These are phyloP conservation scores for Byssochlamys sp. DNA, from an alignment of 2,329 filamentous ascomycete genomes.

Conservation along the genomic window DNA sequence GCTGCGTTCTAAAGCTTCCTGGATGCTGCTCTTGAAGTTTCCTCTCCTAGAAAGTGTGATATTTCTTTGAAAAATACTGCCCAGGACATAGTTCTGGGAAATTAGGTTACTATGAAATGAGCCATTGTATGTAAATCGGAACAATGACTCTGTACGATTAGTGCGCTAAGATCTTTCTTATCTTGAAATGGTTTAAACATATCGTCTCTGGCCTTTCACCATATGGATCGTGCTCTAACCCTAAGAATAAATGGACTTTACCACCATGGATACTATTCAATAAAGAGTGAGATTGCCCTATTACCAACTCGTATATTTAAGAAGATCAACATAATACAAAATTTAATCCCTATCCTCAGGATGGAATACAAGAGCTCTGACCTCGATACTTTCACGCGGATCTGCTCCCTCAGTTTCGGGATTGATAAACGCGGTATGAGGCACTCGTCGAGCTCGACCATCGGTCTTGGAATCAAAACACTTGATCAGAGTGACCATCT, in stretches of 20 bases:
- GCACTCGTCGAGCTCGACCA: slow-evolving; percentile 44
- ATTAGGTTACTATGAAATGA: too few relatives aligned
- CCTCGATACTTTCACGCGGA: slow-evolving; percentile 47
- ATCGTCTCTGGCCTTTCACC: too few relatives aligned
- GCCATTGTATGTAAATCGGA: too few relatives aligned
- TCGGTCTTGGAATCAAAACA: slow-evolving; percentile 52
- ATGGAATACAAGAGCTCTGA: slow-evolving; percentile 47
- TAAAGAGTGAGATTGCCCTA: background rate
- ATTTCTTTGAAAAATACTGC: background rate
- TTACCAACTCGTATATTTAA: background rate
- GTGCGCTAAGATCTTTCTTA: too few relatives aligned
- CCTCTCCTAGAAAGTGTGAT: background rate
- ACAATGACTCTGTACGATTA: too few relatives aligned
- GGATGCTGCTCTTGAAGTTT: background rate
- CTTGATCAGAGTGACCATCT: slow-evolving; percentile 52
- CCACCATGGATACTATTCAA: background rate
- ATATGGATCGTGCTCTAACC: too few relatives aligned
- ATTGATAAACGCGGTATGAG: slow-evolving; percentile 49
- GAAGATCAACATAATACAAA: background rate
- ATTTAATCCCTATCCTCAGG: slow-evolving; percentile 25
- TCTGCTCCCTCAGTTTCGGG: slow-evolving; percentile 31
- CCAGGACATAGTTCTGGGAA: background rate
- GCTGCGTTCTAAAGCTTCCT: background rate
- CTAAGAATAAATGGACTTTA: too few relatives aligned
- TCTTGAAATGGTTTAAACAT: too few relatives aligned